These are phyloP conservation scores for Aspergillus sp. DNA, from an alignment of 2,329 filamentous ascomycete genomes.

Conservation along the genomic window DNA sequence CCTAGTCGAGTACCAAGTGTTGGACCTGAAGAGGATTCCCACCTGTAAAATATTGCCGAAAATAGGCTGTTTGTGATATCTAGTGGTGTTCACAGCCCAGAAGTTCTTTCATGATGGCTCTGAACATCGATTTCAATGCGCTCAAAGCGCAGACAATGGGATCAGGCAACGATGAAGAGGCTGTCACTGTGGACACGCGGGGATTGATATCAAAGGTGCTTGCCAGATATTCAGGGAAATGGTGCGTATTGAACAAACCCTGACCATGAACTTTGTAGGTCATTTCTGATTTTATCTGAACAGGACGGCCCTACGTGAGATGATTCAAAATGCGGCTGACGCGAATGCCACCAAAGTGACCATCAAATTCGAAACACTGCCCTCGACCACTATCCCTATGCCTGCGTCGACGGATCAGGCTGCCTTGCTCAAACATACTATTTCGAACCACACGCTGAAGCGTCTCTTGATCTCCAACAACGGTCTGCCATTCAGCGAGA, in stretches of 20 bases:
- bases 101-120: slow-evolving; percentile 50
- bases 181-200: slow-evolving; percentile 93
- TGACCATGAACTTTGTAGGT: neutral
- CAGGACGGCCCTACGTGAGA: slow-evolving; percentile 66
- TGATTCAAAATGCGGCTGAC: slow-evolving; percentile 98
- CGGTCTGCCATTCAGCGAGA: slow-evolving; percentile 75
- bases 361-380: slow-evolving; percentile 85
- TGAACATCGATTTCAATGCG: slow-evolving; percentile 56
- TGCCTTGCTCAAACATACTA: slow-evolving; percentile 69
- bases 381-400: slow-evolving; percentile 66
- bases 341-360: slow-evolving; percentile 82
- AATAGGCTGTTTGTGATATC: neutral
- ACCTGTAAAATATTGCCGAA: neutral
- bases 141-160: slow-evolving; percentile 80
- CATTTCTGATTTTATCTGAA: slow-evolving; percentile 7
- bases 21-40: neutral
- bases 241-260: slow-evolving; percentile 48
- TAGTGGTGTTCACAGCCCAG: neutral
- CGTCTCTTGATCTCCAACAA: slow-evolving; percentile 90
- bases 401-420: slow-evolving; percentile 59
- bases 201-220: slow-evolving; percentile 97
- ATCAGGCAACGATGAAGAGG: slow-evolving; percentile 84
- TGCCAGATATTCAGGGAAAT: slow-evolving; percentile 92
- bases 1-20: neutral
- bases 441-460: slow-evolving; percentile 76